Evolutionary conservation across 2,329 filamentous ascomycete species (phyloP), one percentile per base, ranked within the genome.

Genomic region (Cladophialophora carrionii): DNA sequence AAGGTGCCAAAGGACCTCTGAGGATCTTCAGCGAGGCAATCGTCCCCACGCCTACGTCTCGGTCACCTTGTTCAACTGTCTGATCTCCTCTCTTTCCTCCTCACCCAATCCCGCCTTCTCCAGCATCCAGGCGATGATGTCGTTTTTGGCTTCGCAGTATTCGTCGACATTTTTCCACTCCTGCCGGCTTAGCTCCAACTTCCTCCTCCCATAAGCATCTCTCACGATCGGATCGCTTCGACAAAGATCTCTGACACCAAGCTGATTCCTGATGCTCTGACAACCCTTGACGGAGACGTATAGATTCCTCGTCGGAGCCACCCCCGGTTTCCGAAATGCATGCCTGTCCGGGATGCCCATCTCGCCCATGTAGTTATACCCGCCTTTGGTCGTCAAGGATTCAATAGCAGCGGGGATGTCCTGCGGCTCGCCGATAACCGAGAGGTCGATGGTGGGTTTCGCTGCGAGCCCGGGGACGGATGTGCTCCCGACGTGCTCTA

Each of bases 401-500:
- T 71, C 65, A 53, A 75, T 73, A 2, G 72, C 72, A 6, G 69
- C 32, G 6, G 72, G 56, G 10, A 79, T 56, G 24, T 73, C 66
- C 5, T 70, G 65, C 14, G 69, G 70, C 10, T 68, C 65, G 20
- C 74, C 72, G 49, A 77, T 72, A 37, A 78, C 72, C 24, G 76
- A 73, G n/a, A 78, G 68, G 67, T 79, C 76, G 61, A 78, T 73
- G 52, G 74, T 73, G n/a, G 76, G 75, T 60, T 76, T 77, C 10
- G 76, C 75, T n/a, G 70, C 71, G 3, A 78, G 71, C 17, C 65
- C 67, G 0, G 74, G 75, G 3, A 78, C 73, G 8, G 77, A 76
- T 29, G 77, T 78, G 62, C 74, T 76, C 57, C 76, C 76, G 41
- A 78, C 71, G 66, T 78, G 77, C 64, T 78, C 73, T 65, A 78